Evolutionary conservation across 2,329 filamentous ascomycete species (phyloP).

Genomic region (Clarireedia monteithiana): DNA sequence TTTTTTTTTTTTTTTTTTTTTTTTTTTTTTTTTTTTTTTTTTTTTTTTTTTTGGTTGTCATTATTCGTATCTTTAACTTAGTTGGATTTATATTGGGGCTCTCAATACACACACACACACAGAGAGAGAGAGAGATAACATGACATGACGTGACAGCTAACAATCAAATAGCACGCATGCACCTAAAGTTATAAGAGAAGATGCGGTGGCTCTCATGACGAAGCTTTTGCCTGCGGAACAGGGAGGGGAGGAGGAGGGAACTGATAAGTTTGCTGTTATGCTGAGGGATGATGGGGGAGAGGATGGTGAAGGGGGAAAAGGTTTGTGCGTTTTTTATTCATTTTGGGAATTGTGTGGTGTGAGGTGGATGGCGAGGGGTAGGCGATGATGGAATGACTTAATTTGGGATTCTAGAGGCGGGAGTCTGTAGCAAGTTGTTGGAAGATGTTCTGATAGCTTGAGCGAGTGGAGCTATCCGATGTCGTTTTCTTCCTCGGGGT

Average conservation of each 20-base stretch:
- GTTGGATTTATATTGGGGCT: neutral
- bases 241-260: neutral
- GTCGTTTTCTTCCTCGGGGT: too few relatives aligned
- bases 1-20: too few relatives aligned
- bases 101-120: neutral
- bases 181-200: neutral
- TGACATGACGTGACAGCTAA: neutral
- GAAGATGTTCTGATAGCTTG: too few relatives aligned
- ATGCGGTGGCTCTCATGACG: neutral
- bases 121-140: neutral
- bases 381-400: neutral
- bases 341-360: neutral
- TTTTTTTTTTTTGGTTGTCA: neutral
- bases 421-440: too few relatives aligned
- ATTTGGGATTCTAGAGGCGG: too few relatives aligned
- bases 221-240: neutral
- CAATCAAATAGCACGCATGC: neutral
- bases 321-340: neutral
- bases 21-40: too few relatives aligned
- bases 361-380: neutral
- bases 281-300: neutral
- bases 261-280: slow-evolving; percentile 6
- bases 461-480: too few relatives aligned
- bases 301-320: neutral
- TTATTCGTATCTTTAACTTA: neutral